phyloP scores from a whole-genome alignment of 2,329 filamentous ascomycete genomes.

The Colletotrichum trifolii region DNA sequence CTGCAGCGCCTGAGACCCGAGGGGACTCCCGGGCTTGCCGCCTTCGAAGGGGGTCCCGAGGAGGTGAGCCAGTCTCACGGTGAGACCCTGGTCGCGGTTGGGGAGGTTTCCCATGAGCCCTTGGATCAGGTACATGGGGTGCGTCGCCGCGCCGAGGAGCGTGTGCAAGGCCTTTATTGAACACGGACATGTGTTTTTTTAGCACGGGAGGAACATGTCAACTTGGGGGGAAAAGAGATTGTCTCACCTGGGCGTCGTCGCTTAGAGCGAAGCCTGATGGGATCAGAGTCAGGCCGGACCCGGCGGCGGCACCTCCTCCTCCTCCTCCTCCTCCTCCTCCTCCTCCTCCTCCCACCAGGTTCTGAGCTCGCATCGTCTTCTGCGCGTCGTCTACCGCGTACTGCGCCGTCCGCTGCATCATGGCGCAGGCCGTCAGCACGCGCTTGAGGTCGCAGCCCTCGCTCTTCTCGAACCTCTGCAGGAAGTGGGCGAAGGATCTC shows the following conservation, averaged over 20 bases:
- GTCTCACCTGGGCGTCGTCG: conserved; percentile 23
- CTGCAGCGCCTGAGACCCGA: conserved; percentile 34
- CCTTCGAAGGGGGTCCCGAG: conserved; percentile 29
- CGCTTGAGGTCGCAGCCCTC: conserved; percentile 29
- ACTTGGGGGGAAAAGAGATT: not conserved
- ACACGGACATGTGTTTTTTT: not conserved
- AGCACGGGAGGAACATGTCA: not conserved
- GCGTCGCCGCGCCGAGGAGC: conserved; percentile 26
- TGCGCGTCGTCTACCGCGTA: conserved; percentile 29
- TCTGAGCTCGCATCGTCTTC: conserved; percentile 20
- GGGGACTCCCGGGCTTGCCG: conserved; percentile 26
- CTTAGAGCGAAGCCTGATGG: conserved; percentile 12
- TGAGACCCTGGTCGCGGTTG: conserved; percentile 33
- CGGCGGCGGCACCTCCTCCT: no score
- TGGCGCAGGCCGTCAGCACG: conserved; percentile 29
- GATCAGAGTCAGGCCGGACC: conserved; percentile 8
- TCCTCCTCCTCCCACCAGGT: conserved; percentile 8
- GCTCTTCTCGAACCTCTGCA: conserved; percentile 31
- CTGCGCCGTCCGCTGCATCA: conserved; percentile 29
- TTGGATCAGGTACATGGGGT: conserved; percentile 35
- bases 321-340: not conserved
- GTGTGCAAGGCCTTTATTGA: conserved; percentile 18
- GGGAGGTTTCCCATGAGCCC: conserved; percentile 33
- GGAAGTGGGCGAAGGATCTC: conserved; percentile 28
- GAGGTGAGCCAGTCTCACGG: conserved; percentile 22